These are phyloP conservation scores for Cercophora samala DNA, from an alignment of 495 filamentous ascomycete genomes.

Conservation along the genomic window DNA sequence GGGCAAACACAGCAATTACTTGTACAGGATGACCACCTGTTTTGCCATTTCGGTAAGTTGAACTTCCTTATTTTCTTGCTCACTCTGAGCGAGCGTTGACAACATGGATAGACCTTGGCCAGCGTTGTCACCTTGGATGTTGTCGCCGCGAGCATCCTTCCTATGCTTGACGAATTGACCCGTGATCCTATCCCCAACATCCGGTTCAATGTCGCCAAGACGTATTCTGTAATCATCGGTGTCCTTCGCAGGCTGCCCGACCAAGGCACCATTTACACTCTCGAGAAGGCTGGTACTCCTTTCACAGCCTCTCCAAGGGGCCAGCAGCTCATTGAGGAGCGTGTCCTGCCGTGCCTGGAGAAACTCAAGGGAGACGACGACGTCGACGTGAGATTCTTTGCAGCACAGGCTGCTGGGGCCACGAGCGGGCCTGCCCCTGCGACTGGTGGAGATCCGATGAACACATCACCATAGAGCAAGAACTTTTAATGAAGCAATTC, in stretches of 20 bases:
- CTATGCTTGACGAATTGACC: conserved; percentile 91
- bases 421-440: conserved; percentile 28
- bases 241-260: conserved; percentile 86
- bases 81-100: conserved; percentile 30
- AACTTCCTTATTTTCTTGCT: not conserved
- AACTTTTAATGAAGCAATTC: conserved; percentile 32
- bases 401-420: conserved; percentile 51
- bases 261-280: conserved; percentile 74
- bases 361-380: conserved; percentile 95
- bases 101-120: conserved; percentile 70
- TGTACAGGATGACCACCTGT: conserved; percentile 99
- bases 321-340: conserved; percentile 79
- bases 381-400: conserved; percentile 96
- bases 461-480: conserved; percentile 54
- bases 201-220: conserved; percentile 98
- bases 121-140: conserved; percentile 87
- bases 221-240: conserved; percentile 82
- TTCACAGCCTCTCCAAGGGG: conserved; percentile 64
- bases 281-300: conserved; percentile 72
- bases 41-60: conserved; percentile 90
- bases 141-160: conserved; percentile 87
- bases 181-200: conserved; percentile 96
- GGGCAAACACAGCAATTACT: conserved; percentile 96
- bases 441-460: conserved; percentile 54
- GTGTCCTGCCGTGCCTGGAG: conserved; percentile 83